A percentile compares a stretch with the other conserved stretches of the same genome.
Conservation (phyloP, 257 asterid genomes). For the Lavandula angustifolia region DNA sequence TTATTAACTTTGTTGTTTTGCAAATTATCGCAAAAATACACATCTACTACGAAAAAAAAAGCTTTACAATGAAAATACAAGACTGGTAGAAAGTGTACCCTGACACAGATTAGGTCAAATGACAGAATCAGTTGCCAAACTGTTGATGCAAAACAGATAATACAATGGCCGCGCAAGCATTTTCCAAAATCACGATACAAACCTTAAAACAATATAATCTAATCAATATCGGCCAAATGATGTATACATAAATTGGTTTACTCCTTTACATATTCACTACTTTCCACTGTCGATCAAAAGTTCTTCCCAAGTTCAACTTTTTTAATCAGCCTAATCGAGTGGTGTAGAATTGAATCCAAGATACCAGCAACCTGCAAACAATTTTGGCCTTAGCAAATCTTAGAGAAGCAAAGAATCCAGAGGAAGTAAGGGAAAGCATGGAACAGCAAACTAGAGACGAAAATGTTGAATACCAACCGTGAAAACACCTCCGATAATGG, state of each 20-base stretch:
- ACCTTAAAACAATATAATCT: slow-evolving; percentile 21
- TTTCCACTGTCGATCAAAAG: slow-evolving; percentile 43
- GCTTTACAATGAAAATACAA: not conserved
- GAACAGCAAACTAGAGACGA: not conserved
- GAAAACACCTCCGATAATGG: slow-evolving; percentile 92
- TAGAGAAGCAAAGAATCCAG: not conserved
- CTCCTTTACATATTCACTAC: slow-evolving; percentile 29
- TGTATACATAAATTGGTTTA: slow-evolving; percentile 21
- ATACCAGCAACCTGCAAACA: slow-evolving; percentile 90
- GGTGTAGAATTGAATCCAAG: slow-evolving; percentile 75
- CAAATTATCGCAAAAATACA: too few species aligned
- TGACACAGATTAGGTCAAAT: too few species aligned
- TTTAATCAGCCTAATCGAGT: slow-evolving; percentile 62
- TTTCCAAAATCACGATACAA: slow-evolving; percentile 12
- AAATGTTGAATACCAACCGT: slow-evolving; percentile 57
- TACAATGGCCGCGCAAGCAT: slow-evolving; percentile 9
- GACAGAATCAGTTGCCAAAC: too few species aligned
- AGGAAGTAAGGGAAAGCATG: not conserved
- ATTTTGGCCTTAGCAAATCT: not conserved
- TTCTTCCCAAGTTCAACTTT: slow-evolving; percentile 90
- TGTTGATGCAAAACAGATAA: too few species aligned
- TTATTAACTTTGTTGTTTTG: too few species aligned
- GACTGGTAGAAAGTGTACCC: not conserved
- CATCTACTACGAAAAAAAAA: too few species aligned
- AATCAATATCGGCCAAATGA: slow-evolving; percentile 24